Conservation (phyloP, 2,329 filamentous ascomycete species). For the Alternaria novae-zelandiae region DNA sequence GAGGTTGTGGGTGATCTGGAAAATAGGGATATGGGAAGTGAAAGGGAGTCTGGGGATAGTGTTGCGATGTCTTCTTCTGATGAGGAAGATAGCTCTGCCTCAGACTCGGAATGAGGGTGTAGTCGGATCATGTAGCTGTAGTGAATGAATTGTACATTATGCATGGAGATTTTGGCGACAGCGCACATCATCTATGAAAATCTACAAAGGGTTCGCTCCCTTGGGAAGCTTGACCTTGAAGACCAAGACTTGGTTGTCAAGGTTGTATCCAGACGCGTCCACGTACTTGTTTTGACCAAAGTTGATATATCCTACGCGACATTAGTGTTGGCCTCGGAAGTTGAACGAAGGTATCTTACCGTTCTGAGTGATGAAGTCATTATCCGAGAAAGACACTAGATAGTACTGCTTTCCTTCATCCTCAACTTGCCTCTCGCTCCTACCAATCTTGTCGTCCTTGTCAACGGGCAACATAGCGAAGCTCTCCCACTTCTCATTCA, state of each 20-base stretch:
- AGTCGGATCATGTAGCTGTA: not conserved
- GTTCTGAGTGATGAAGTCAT: constrained; percentile 78
- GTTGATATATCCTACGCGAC: constrained; percentile 60
- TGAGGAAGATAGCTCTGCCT: constrained; percentile 13
- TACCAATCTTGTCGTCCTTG: constrained; percentile 44
- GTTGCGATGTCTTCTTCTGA: not conserved
- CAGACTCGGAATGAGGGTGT: constrained; percentile 17
- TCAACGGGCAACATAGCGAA: constrained; percentile 66
- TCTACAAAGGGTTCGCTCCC: constrained; percentile 38
- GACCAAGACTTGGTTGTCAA: constrained; percentile 69
- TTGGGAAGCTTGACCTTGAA: constrained; percentile 63
- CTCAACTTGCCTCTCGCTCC: constrained; percentile 43
- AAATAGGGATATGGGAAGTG: not conserved
- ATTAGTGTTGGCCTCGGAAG: not conserved
- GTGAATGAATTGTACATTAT: not conserved
- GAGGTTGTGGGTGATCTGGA: not conserved
- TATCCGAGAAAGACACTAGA: constrained; percentile 71
- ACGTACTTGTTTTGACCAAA: constrained; percentile 62
- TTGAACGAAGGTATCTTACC: constrained; percentile 48
- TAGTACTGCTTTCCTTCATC: constrained; percentile 67
- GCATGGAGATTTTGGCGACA: no score
- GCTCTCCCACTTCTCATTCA: constrained; percentile 82
- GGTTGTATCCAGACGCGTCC: constrained; percentile 63
- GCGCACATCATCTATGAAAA: not conserved
- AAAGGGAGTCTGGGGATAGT: not conserved